Base-by-base conservation (phyloP, 225 moss, liverwort and hornwort species). In the Pseudisothecium myosuroides region DNA sequence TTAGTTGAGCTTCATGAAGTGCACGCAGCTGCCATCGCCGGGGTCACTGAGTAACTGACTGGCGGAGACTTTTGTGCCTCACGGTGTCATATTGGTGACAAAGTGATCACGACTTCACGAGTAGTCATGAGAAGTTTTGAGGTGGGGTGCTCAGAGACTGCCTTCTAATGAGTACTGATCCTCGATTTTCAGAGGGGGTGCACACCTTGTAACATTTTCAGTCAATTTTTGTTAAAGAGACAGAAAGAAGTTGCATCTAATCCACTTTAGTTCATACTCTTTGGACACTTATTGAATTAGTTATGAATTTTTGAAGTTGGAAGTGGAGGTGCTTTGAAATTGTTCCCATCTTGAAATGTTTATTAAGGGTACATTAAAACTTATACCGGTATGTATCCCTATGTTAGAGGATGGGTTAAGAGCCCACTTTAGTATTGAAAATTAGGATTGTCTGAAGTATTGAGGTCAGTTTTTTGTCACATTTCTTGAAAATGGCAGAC, bases 301-400 rank as follows among this genome's bases (percentile, higher is more conserved):
- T 22, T 12, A 14, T 76, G 52, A 52, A 49, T 13, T 76, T 32
- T 50, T 34, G 20, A 34, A 76, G 34, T 13, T 34, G 34, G 12
- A 76, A 50, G 76, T 22, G 22, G 22, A 76, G 22, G 22, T 21
- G 21, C 76, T 52, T 6, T 52, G 52, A 34, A 52, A 52, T 50
- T 13, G 14, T 76, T 5, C 21, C 12, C 52, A 13, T 34, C 21
- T 34, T 20, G 7, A 75, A 20, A 75, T 49, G 45, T 29, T 47
- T 18, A 29, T 28, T 16, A 3, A 6, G 7, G 20, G 4, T 76
- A 19, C 5, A 69, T 39, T 7, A 39, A 23, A 69, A 69, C 22
- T 39, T n/a, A n/a, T n/a, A n/a, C 4, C 12, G 7, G 3, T 20
- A 12, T 49, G 1, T 11, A 49, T 1, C 12, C 49, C 0, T 12